Evolutionary conservation across 768 basidiomycete species (phyloP).

Genomic region (Suillus clintonianus): DNA sequence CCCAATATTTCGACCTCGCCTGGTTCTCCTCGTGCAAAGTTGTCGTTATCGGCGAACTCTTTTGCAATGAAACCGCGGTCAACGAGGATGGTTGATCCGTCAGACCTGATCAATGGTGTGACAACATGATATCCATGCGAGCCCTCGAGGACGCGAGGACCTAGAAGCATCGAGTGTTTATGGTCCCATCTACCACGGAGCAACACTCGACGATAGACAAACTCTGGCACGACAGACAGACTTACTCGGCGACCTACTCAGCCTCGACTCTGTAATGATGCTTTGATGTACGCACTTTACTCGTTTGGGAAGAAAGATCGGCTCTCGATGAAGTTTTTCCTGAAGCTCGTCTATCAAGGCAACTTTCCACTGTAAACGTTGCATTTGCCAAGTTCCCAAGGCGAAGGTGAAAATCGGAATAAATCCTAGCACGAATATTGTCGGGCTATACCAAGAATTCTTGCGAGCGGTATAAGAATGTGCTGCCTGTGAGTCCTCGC

Average conservation of each 20-base stretch:
- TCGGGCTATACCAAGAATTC: constrained; percentile 65
- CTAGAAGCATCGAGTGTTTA: constrained; percentile 74
- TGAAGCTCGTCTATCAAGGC: constrained; percentile 91
- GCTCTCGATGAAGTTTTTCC: constrained; percentile 79
- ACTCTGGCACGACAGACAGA: constrained; percentile 81
- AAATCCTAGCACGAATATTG: constrained; percentile 74
- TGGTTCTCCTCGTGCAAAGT: constrained; percentile 36
- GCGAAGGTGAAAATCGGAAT: constrained; percentile 91
- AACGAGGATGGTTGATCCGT: constrained; percentile 84
- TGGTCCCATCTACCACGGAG: constrained; percentile 81
- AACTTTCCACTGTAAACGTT: constrained; percentile 93
- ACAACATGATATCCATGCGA: constrained; percentile 85
- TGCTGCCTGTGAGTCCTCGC: constrained; percentile 23
- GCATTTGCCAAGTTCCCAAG: constrained; percentile 92
- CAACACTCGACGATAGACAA: constrained; percentile 83
- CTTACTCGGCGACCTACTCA: constrained; percentile 36
- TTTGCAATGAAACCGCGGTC: constrained; percentile 87
- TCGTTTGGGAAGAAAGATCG: constrained; percentile 75
- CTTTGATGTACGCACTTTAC: constrained; percentile 69
- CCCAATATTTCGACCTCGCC: constrained; percentile 77
- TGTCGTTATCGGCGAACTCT: constrained; percentile 45
- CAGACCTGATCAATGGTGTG: constrained; percentile 78
- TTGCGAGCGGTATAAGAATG: constrained; percentile 59
- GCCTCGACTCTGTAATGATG: constrained; percentile 15
- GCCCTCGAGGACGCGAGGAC: constrained; percentile 89